A percentile compares a stretch with the other conserved stretches of the same genome.
phyloP scores from a whole-genome alignment of 805 yeast genomes.

The Isabelozyma pseudorhagii region DNA sequence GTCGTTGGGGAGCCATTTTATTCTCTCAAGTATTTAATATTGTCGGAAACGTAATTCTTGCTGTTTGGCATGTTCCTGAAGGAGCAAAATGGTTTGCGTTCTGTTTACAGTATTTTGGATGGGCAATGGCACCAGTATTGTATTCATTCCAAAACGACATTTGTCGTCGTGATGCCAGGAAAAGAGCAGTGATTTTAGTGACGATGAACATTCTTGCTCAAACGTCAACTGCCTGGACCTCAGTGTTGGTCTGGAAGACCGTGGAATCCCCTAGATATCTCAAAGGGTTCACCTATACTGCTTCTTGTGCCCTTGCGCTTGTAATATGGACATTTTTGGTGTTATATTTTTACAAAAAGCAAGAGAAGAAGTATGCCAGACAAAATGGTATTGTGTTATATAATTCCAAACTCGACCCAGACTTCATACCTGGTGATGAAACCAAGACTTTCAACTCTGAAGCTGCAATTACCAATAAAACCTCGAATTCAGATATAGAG shows the following conservation, averaged over 20 bases:
- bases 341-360: slow-evolving; percentile 41
- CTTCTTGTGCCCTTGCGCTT: slow-evolving; percentile 44
- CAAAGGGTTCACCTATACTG: slow-evolving; percentile 52
- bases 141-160: slow-evolving; percentile 59
- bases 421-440: background rate
- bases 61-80: slow-evolving; percentile 56
- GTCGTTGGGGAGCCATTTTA: slow-evolving; percentile 53
- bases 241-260: slow-evolving; percentile 54
- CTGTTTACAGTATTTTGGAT: slow-evolving; percentile 56
- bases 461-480: background rate
- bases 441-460: background rate
- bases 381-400: slow-evolving; percentile 35
- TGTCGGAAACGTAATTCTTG: slow-evolving; percentile 51
- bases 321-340: slow-evolving; percentile 51
- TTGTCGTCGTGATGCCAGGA: slow-evolving; percentile 53
- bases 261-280: slow-evolving; percentile 54
- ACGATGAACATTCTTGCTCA: slow-evolving; percentile 55
- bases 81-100: slow-evolving; percentile 67
- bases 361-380: slow-evolving; percentile 28
- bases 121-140: slow-evolving; percentile 62
- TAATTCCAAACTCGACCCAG: slow-evolving; percentile 11
- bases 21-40: slow-evolving; percentile 54
- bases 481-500: background rate
- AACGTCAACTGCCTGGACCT: slow-evolving; percentile 52
- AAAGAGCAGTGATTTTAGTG: slow-evolving; percentile 55